Evolutionary conservation across 1,139 yeast genomes (phyloP).

Genomic region (Lodderomyces theae): DNA sequence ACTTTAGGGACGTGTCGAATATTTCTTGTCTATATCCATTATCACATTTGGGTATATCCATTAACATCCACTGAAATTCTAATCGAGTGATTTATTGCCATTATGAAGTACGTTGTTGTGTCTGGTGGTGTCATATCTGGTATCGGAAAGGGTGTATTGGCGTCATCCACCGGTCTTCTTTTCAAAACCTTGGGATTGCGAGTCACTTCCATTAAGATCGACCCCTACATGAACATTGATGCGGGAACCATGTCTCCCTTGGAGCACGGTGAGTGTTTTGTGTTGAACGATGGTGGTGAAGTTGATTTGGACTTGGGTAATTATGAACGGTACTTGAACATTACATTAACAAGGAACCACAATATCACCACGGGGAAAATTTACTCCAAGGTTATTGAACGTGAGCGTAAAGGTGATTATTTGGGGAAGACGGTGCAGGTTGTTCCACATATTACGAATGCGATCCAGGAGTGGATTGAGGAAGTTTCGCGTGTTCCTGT

Average conservation of each 20-base stretch:
- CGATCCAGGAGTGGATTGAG: slow-evolving; percentile 98
- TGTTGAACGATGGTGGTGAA: slow-evolving; percentile 97
- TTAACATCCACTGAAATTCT: too few species aligned
- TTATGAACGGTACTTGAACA: slow-evolving; percentile 93
- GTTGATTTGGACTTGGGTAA: slow-evolving; percentile 97
- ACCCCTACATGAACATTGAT: slow-evolving; percentile 98
- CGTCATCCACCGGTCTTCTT: slow-evolving; percentile 94
- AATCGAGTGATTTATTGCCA: too few species aligned
- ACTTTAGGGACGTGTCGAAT: too few species aligned
- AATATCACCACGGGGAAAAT: slow-evolving; percentile 98
- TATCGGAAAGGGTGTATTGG: slow-evolving; percentile 96
- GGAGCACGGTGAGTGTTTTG: slow-evolving; percentile 99
- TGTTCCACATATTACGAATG: slow-evolving; percentile 96
- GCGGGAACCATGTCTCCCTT: slow-evolving; percentile 99
- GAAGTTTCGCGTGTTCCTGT: slow-evolving; percentile 89
- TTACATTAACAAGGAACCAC: slow-evolving; percentile 89
- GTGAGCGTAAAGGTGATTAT: slow-evolving; percentile 95
- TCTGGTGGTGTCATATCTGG: slow-evolving; percentile 99
- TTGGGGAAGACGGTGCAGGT: slow-evolving; percentile 99
- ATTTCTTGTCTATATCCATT: too few species aligned
- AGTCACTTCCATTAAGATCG: slow-evolving; percentile 96
- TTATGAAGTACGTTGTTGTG: slow-evolving; percentile 97
- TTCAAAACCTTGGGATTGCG: slow-evolving; percentile 91
- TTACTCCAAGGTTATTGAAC: slow-evolving; percentile 89
- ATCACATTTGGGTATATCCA: too few species aligned